These are phyloP conservation scores for Carex parvula DNA, from an alignment of 176 grass and related monocot species.

Conservation along the genomic window DNA sequence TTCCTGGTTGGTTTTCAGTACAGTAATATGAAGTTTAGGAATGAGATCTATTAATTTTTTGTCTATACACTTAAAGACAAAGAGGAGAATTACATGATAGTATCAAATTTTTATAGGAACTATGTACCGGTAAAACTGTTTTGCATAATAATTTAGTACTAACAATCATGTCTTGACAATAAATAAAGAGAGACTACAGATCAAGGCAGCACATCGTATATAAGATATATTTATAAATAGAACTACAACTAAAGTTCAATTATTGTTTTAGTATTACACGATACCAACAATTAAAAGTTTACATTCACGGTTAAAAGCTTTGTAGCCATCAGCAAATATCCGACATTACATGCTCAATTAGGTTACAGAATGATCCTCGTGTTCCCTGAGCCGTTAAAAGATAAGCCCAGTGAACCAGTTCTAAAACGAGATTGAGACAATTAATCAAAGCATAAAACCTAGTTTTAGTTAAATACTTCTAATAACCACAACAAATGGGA, in stretches of 20 bases:
- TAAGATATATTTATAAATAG: constrained; percentile 22
- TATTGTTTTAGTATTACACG: constrained; percentile 50
- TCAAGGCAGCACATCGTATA: neutral
- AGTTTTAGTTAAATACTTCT: constrained; percentile 44
- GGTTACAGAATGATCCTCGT: constrained; percentile 44
- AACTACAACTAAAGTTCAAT: constrained; percentile 10
- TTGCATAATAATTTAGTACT: constrained; percentile 5
- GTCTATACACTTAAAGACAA: constrained; percentile 10
- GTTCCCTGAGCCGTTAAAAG: constrained; percentile 71
- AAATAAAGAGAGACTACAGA: neutral
- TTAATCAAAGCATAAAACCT: constrained; percentile 51
- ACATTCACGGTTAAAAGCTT: constrained; percentile 31
- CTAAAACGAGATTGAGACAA: constrained; percentile 54
- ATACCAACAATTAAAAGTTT: constrained; percentile 39
- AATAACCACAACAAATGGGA: constrained; percentile 50
- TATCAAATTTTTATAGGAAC: neutral
- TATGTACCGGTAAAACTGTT: constrained; percentile 8
- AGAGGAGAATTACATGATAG: constrained; percentile 5
- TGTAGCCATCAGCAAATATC: neutral
- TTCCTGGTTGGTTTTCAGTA: constrained; percentile 34
- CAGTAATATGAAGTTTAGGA: constrained; percentile 26
- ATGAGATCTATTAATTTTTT: constrained; percentile 12
- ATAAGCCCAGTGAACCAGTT: constrained; percentile 70
- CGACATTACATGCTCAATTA: constrained; percentile 12
- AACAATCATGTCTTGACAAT: neutral